These are phyloP conservation scores for Botrytis paeoniae DNA, from an alignment of 2,329 filamentous ascomycete genomes.

Conservation along the genomic window DNA sequence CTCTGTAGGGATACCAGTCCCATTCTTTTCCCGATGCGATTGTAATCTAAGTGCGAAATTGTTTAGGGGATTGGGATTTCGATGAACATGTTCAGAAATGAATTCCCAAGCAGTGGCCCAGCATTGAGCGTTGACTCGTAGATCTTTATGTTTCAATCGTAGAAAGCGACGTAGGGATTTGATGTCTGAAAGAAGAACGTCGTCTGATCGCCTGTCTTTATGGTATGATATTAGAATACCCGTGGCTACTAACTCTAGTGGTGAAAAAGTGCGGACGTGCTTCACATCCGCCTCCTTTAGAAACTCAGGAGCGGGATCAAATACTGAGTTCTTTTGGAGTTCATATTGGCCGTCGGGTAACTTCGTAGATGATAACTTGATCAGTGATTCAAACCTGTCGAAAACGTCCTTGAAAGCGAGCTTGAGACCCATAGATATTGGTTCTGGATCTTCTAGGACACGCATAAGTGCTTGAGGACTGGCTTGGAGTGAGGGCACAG, in stretches of 20 bases:
- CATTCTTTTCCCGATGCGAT: constrained; percentile 4
- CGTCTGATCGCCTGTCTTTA: constrained; percentile 33
- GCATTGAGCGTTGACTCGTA: constrained; percentile 38
- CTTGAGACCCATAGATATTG: constrained; percentile 35
- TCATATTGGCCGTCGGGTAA: constrained; percentile 29
- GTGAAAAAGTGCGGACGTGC: constrained; percentile 39
- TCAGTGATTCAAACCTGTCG: constrained; percentile 36
- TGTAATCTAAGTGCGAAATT: constrained; percentile 1
- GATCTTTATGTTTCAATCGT: constrained; percentile 37
- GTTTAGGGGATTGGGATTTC: not conserved
- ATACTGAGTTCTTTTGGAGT: constrained; percentile 32
- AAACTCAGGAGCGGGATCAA: constrained; percentile 34
- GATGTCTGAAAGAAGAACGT: constrained; percentile 37
- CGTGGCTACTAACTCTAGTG: constrained; percentile 38
- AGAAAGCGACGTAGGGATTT: constrained; percentile 37
- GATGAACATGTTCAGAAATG: constrained; percentile 23
- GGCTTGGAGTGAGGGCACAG: constrained; percentile 34
- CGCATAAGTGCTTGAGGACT: constrained; percentile 34
- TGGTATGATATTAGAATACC: constrained; percentile 37
- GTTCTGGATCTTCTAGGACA: constrained; percentile 35
- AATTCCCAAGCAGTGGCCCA: constrained; percentile 37
- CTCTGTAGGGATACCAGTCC: not conserved
- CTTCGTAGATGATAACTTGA: constrained; percentile 34
- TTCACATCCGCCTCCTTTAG: constrained; percentile 29
- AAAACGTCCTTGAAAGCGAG: constrained; percentile 36